A percentile compares a stretch with the other conserved stretches of the same genome.
These are phyloP conservation scores for Plantago elongata DNA, from an alignment of 257 asterid species.

Conservation along the genomic window DNA sequence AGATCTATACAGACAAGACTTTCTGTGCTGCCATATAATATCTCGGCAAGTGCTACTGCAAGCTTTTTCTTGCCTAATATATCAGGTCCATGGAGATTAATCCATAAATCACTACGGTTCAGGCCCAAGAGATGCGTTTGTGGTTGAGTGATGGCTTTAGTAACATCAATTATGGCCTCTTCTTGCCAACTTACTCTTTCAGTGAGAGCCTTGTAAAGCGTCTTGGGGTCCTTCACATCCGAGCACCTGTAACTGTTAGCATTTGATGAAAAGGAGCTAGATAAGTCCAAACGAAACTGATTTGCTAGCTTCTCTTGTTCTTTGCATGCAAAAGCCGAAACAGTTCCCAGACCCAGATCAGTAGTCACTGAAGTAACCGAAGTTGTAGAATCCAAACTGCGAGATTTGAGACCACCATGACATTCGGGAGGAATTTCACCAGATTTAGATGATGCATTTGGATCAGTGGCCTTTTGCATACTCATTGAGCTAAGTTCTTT, in stretches of 20 bases:
- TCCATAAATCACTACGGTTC: slow-evolving; percentile 55
- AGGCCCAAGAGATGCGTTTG: slow-evolving; percentile 19
- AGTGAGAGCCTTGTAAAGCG: slow-evolving; percentile 40
- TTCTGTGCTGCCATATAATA: slow-evolving; percentile 46
- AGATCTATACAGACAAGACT: slow-evolving; percentile 55
- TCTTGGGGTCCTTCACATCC: slow-evolving; percentile 47
- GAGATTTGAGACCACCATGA: slow-evolving; percentile 16
- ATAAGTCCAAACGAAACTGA: background rate
- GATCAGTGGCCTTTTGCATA: slow-evolving; percentile 23
- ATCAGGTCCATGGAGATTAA: slow-evolving; percentile 62
- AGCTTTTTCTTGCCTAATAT: slow-evolving; percentile 56
- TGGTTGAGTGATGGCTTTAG: slow-evolving; percentile 38
- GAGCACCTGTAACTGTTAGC: slow-evolving; percentile 13
- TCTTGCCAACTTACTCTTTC: slow-evolving; percentile 57
- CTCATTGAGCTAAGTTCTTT: slow-evolving; percentile 32
- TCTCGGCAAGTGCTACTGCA: slow-evolving; percentile 55
- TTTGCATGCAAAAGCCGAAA: slow-evolving; percentile 27
- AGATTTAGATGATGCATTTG: slow-evolving; percentile 21
- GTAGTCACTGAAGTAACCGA: slow-evolving; percentile 60
- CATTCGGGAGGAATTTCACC: slow-evolving; percentile 24
- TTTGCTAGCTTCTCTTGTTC: slow-evolving; percentile 19
- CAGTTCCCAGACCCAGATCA: slow-evolving; percentile 46
- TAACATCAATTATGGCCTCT: slow-evolving; percentile 50
- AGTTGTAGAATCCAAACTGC: slow-evolving; percentile 35
- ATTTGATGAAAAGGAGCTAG: slow-evolving; percentile 27